Evolutionary conservation across 768 basidiomycete species (phyloP).

Genomic region (Amanita pseudoporphyria): DNA sequence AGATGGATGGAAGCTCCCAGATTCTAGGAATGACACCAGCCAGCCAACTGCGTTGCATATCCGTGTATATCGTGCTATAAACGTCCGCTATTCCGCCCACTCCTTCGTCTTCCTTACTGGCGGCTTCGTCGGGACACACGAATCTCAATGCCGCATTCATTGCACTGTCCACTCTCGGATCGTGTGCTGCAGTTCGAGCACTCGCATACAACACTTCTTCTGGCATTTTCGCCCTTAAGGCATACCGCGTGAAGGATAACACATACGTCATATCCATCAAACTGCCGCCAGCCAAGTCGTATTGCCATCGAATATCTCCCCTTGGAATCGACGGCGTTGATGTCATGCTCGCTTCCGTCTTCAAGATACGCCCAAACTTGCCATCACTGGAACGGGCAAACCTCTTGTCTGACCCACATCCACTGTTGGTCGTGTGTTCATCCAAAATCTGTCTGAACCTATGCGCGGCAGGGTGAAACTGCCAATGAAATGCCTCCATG

Average conservation of each 20-base stretch:
- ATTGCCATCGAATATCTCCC: conserved; percentile 42
- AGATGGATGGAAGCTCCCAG: conserved; percentile 25
- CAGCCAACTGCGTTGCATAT: conserved; percentile 16
- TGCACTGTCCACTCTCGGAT: conserved; percentile 29
- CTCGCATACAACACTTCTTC: conserved; percentile 16
- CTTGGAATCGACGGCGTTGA: conserved; percentile 14
- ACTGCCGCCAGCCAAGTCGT: conserved; percentile 48
- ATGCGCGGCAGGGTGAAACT: conserved; percentile 54
- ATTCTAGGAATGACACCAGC: conserved; percentile 34
- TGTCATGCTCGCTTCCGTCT: conserved; percentile 13
- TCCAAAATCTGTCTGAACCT: conserved; percentile 46
- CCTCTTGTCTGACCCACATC: not conserved
- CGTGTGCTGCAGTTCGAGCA: conserved; percentile 28
- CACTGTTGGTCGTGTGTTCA: conserved; percentile 3
- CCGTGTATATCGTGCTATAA: conserved; percentile 19
- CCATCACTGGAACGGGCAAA: conserved; percentile 1
- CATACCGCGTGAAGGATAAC: conserved; percentile 9
- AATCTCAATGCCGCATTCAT: conserved; percentile 32
- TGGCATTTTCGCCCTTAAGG: conserved; percentile 18
- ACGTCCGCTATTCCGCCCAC: conserved; percentile 9
- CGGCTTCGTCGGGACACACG: conserved; percentile 11
- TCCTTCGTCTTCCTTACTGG: conserved; percentile 4
- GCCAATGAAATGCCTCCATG: conserved; percentile 48
- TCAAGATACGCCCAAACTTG: conserved; percentile 11
- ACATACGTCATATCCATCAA: conserved; percentile 45